phyloP scores from a whole-genome alignment of 768 basidiomycete species.

The Hebeloma cylindrosporum region DNA sequence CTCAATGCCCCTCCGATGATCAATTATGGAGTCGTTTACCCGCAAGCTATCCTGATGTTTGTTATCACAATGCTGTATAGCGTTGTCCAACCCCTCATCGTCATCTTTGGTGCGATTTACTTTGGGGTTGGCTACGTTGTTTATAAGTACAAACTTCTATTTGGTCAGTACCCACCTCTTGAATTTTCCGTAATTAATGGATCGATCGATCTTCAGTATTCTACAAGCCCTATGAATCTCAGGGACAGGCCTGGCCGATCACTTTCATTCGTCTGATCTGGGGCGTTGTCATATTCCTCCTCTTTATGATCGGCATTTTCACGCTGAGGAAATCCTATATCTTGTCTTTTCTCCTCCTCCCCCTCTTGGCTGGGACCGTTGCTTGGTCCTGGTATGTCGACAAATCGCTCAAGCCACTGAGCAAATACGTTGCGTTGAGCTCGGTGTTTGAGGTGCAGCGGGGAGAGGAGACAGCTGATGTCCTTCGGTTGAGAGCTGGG shows the following conservation, averaged over 20 bases:
- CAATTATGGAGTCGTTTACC: conserved; percentile 96
- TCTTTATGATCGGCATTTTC: conserved; percentile 98
- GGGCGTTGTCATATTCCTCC: conserved; percentile 89
- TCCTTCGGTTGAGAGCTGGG: conserved; percentile 70
- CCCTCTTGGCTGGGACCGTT: conserved; percentile 73
- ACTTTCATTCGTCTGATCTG: conserved; percentile 91
- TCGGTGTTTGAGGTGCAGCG: conserved; percentile 87
- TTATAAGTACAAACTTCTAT: conserved; percentile 97
- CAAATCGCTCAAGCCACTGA: conserved; percentile 66
- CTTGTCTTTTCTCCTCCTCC: conserved; percentile 59
- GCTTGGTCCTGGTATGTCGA: conserved; percentile 82
- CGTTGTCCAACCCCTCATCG: conserved; percentile 92
- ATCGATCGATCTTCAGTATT: conserved; percentile 64
- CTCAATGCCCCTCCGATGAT: conserved; percentile 97
- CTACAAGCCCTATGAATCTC: conserved; percentile 97
- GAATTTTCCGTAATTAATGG: background rate
- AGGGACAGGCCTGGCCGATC: conserved; percentile 97
- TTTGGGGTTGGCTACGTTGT: conserved; percentile 96
- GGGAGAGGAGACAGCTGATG: conserved; percentile 83
- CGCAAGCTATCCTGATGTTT: conserved; percentile 94
- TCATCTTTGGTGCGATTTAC: conserved; percentile 93
- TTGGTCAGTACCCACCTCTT: conserved; percentile 56
- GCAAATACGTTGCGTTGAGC: conserved; percentile 81
- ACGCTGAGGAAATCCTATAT: conserved; percentile 52
- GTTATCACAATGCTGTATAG: conserved; percentile 94